A percentile compares a stretch with the other conserved stretches of the same genome.
phyloP scores from a whole-genome alignment of 78 protist species.

The Dictyostelium purpureum region DNA sequence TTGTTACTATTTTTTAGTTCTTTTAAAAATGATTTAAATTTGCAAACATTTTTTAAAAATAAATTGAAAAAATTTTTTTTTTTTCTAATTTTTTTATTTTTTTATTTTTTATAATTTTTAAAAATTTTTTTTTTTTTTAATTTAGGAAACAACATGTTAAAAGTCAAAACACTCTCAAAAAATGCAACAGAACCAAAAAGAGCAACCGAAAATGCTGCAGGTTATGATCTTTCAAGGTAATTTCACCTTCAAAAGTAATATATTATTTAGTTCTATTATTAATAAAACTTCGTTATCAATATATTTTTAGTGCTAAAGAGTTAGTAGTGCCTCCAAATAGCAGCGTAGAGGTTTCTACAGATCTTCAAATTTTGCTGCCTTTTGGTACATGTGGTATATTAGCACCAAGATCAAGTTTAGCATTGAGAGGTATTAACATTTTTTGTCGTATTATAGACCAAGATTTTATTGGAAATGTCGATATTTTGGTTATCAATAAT shows the following conservation, averaged over 20 bases:
- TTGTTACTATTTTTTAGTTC: too few species aligned
- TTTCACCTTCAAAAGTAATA: slow-evolving; percentile 68
- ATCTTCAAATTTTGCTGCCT: slow-evolving; percentile 76
- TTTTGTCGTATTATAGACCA: slow-evolving; percentile 77
- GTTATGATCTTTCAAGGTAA: slow-evolving; percentile 59
- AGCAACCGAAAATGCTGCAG: slow-evolving; percentile 14
- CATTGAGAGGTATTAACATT: slow-evolving; percentile 85
- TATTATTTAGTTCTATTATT: slow-evolving; percentile 85
- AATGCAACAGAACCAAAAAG: too few species aligned
- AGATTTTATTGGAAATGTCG: slow-evolving; percentile 83
- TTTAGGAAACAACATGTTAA: too few species aligned
- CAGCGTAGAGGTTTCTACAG: slow-evolving; percentile 85
- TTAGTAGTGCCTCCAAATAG: slow-evolving; percentile 67
- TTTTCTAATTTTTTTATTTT: too few species aligned
- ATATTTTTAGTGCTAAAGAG: slow-evolving; percentile 84
- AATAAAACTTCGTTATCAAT: too few species aligned
- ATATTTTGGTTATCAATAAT: slow-evolving; percentile 87
- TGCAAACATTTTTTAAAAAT: too few species aligned
- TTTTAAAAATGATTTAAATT: too few species aligned
- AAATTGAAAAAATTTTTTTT: too few species aligned
- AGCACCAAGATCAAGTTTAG: slow-evolving; percentile 88
- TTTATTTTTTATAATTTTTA: too few species aligned
- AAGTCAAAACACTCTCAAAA: too few species aligned
- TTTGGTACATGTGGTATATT: slow-evolving; percentile 81
- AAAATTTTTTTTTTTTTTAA: too few species aligned